Base-by-base conservation (phyloP, 768 basidiomycete genomes). In the Tubosaeta sp. region DNA sequence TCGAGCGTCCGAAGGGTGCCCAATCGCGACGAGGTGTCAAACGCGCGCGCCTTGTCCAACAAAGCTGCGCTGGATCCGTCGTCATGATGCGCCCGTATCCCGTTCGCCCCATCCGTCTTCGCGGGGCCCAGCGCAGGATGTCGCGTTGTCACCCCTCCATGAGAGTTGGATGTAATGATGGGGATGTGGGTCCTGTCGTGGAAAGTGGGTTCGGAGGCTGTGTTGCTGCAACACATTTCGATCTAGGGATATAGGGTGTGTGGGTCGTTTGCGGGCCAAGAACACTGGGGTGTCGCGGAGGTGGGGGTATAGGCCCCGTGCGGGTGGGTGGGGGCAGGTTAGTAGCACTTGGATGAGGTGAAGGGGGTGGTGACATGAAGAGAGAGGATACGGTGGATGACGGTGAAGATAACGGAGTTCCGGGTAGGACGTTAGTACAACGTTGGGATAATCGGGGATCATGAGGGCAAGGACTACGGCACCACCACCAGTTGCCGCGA, bases 381-480 rank as follows among this genome's bases (percentile, higher is more conserved):
- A 55, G 4, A 8, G 61, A 47, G 10, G 59, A 53, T 3, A 50
- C 22, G 9, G 26, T 38, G 14, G 62, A 55, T 22, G 61, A 57
- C 1, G 55, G 9, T 48, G 59, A 8, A 46, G 49, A 45, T 6
- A 44, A 43, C 12, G 60, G 43, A 13, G 44, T 56, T 4, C 29
- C 19, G 14, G 58, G 50, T 1, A 5, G 2, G 55, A 43, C 1
- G 48, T 63, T 27, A 77, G 73, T 8, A 85, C 79, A 39, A 86
- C 77, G 58, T 97, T 92, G 4, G 92, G 91, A 64, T 97, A 98
- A 68, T 99, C 95, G 47, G 90, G 83, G 56, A 97, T 94, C 91
- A 99, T 95, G 47, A 97, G 78, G 0, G 95, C 94, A 12, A 98
- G 76, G 0, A 93, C 89, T 6, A 98, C 92, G 8, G 88, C 93